phyloP scores from a whole-genome alignment of 2,329 filamentous ascomycete genomes.

The Mollisiaceae sp. region DNA sequence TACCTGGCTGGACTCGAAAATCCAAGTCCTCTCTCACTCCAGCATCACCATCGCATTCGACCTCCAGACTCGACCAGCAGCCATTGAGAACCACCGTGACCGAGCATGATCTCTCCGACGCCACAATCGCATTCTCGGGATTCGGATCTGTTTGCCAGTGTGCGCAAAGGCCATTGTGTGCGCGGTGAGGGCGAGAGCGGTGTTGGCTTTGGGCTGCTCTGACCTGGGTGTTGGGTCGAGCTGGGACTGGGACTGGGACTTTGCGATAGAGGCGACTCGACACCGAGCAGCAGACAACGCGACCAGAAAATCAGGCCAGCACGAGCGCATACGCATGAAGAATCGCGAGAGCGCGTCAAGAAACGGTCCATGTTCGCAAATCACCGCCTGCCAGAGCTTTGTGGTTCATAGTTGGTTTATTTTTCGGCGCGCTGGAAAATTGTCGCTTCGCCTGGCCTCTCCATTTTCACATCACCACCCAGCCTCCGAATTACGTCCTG shows the following conservation, averaged over 20 bases:
- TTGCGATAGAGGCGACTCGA: slow-evolving; percentile 10
- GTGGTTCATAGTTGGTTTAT: slow-evolving; percentile 8
- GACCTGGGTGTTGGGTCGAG: slow-evolving; percentile 4
- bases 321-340: not conserved
- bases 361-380: not conserved
- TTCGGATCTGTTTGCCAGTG: not conserved
- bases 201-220: not conserved
- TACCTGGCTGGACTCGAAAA: slow-evolving; percentile 6
- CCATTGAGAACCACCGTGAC: slow-evolving; percentile 25
- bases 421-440: slow-evolving; percentile 6
- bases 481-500: slow-evolving; percentile 24
- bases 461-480: slow-evolving; percentile 24
- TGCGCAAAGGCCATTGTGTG: slow-evolving; percentile 14
- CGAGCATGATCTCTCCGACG: slow-evolving; percentile 34
- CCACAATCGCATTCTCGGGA: slow-evolving; percentile 19
- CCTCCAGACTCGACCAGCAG: not conserved
- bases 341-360: not conserved
- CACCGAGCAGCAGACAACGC: not conserved
- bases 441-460: slow-evolving; percentile 19
- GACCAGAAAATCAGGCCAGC: not conserved
- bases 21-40: not conserved
- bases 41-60: slow-evolving; percentile 7
- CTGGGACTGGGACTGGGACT: not conserved
- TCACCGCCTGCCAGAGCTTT: not conserved
- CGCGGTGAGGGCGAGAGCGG: slow-evolving; percentile 5